Evolutionary conservation across 257 asterid genomes (phyloP).

Genomic region (Capsicum pubescens): DNA sequence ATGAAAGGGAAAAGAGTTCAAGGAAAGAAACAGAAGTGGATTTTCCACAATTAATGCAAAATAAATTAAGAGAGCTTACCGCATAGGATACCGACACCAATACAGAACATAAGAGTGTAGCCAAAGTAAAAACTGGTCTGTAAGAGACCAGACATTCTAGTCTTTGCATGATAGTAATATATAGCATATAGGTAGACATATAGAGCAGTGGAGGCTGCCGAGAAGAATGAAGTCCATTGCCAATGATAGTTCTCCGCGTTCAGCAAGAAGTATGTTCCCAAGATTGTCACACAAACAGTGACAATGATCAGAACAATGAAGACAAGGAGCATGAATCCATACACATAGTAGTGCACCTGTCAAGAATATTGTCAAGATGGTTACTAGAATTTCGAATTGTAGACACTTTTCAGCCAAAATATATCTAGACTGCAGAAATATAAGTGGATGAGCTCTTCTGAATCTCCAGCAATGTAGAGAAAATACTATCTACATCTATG

Average conservation of each 20-base stretch:
- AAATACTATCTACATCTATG: background rate
- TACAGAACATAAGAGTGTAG: slow-evolving; percentile 80
- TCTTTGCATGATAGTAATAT: slow-evolving; percentile 72
- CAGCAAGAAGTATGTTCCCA: slow-evolving; percentile 82
- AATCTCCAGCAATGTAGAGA: background rate
- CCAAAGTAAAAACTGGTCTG: slow-evolving; percentile 89
- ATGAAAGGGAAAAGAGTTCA: background rate
- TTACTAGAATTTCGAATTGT: background rate
- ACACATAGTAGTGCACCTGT: slow-evolving; percentile 79
- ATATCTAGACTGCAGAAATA: background rate
- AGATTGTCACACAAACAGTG: slow-evolving; percentile 78
- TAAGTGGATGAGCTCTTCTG: background rate
- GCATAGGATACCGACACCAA: slow-evolving; percentile 76
- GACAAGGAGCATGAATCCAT: slow-evolving; percentile 83
- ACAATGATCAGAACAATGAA: slow-evolving; percentile 80
- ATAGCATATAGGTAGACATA: slow-evolving; percentile 74
- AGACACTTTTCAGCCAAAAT: background rate
- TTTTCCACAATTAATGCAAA: background rate
- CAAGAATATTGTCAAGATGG: slow-evolving; percentile 29
- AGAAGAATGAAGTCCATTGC: slow-evolving; percentile 86
- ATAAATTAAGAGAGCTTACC: slow-evolving; percentile 47
- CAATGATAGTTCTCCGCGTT: slow-evolving; percentile 85
- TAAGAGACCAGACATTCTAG: slow-evolving; percentile 80
- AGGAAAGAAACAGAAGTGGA: background rate
- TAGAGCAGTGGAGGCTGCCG: slow-evolving; percentile 79